Percentiles rank a stretch among this genome's conserved stretches.
These are phyloP conservation scores for Solanum aculeatissimum DNA, from an alignment of 305 asterid species.

Conservation along the genomic window DNA sequence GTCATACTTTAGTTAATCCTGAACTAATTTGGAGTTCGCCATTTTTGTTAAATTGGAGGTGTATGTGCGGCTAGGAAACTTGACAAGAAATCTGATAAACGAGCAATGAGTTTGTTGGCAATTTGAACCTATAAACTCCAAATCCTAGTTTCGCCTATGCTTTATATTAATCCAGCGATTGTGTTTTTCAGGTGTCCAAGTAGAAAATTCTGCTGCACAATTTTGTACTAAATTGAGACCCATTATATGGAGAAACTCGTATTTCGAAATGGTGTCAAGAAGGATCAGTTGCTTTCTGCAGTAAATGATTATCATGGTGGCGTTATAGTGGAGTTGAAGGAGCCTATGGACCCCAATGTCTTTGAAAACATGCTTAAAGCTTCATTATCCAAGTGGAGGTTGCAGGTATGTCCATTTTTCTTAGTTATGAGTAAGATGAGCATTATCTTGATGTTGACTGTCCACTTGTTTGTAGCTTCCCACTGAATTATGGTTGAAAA, in stretches of 20 bases:
- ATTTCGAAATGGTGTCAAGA: slow-evolving; percentile 15
- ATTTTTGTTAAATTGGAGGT: not conserved
- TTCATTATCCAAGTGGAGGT: slow-evolving; percentile 38
- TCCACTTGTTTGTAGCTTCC: not conserved
- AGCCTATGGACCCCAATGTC: slow-evolving; percentile 21
- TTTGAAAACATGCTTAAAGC: slow-evolving; percentile 23
- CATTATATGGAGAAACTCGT: slow-evolving; percentile 14
- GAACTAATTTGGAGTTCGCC: not conserved
- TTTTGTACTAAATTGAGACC: not conserved
- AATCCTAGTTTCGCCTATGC: not conserved
- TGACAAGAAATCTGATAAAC: not conserved
- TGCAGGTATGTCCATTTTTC: slow-evolving; percentile 21
- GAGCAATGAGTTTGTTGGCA: not conserved
- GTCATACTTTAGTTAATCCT: not conserved
- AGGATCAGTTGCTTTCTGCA: slow-evolving; percentile 22
- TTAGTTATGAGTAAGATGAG: not conserved
- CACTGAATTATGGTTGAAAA: not conserved
- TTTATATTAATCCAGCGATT: not conserved
- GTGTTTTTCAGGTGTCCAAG: not conserved
- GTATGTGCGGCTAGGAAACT: not conserved
- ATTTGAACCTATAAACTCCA: not conserved
- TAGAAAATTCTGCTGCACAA: not conserved
- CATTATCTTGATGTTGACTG: not conserved
- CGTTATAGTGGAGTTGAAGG: slow-evolving; percentile 37
- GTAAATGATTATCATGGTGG: slow-evolving; percentile 42